phyloP scores from a whole-genome alignment of 2,329 filamentous ascomycete genomes.

The Calonectria pteridis region DNA sequence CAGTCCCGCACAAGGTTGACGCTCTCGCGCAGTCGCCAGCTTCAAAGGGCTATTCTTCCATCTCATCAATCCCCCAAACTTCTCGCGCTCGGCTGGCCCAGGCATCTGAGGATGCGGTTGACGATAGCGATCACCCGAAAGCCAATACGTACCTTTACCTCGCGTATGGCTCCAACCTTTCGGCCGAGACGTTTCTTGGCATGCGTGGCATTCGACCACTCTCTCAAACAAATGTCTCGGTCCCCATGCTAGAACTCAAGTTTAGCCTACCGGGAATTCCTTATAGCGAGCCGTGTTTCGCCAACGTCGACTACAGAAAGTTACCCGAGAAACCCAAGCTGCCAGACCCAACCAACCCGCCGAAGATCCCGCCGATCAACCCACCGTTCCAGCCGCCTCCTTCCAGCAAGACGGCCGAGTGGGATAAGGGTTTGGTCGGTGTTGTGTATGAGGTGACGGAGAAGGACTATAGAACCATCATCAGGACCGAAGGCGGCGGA shows the following conservation, averaged over 20 bases:
- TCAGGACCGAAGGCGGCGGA: conserved; percentile 91
- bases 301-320: conserved; percentile 78
- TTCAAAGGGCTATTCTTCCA: conserved; percentile 43
- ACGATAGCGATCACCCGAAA: conserved; percentile 38
- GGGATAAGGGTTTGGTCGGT: conserved; percentile 88
- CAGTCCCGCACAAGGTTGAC: conserved; percentile 43
- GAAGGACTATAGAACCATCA: conserved; percentile 85
- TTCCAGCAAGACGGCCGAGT: conserved; percentile 52
- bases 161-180: conserved; percentile 93
- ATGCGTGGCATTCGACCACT: conserved; percentile 83
- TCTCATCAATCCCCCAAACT: conserved; percentile 50
- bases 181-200: conserved; percentile 82
- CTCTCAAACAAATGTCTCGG: conserved; percentile 83
- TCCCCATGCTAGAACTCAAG: conserved; percentile 80
- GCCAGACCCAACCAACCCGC: conserved; percentile 49
- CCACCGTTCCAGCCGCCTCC: conserved; percentile 40
- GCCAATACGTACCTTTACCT: conserved; percentile 77
- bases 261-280: conserved; percentile 90
- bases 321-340: conserved; percentile 55
- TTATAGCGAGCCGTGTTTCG: conserved; percentile 92
- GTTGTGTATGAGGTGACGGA: conserved; percentile 95
- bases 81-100: conserved; percentile 46
- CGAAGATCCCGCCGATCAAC: conserved; percentile 44
- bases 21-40: conserved; percentile 34
- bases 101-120: conserved; percentile 43